Conservation (phyloP, 768 basidiomycete genomes). For the Pisolithus sp. region DNA sequence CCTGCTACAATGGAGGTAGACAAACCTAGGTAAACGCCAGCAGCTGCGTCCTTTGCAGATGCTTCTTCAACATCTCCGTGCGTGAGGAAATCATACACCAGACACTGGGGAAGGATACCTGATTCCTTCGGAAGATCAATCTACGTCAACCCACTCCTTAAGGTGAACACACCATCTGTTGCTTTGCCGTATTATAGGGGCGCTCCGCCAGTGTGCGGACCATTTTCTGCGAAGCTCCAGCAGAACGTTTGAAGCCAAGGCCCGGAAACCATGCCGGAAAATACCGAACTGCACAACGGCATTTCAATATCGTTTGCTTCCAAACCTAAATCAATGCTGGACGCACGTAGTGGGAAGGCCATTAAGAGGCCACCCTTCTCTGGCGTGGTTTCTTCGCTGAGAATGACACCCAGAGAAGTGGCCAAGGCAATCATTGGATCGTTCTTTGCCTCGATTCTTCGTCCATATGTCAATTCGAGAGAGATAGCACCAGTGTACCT, state of each 20-base stretch:
- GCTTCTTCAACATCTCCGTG: background rate
- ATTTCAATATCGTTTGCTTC: no score
- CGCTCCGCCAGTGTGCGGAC: constrained; percentile 4
- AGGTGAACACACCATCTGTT: constrained; percentile 15
- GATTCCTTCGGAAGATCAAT: background rate
- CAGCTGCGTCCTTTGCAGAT: background rate
- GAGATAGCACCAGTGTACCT: constrained; percentile 7
- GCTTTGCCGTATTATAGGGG: constrained; percentile 21
- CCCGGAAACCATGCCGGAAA: constrained; percentile 10
- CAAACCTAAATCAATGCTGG: background rate
- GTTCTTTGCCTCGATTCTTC: background rate
- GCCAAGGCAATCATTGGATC: constrained; percentile 1
- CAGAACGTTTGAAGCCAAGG: background rate
- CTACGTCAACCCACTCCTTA: no score
- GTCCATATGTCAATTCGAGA: constrained; percentile 18
- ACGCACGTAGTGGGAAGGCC: constrained; percentile 7
- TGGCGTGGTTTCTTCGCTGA: background rate
- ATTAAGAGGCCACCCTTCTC: constrained; percentile 1
- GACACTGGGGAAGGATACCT: background rate
- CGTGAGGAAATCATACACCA: background rate
- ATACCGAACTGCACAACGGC: background rate
- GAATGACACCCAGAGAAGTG: background rate
- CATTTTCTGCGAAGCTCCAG: background rate
- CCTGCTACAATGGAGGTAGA: background rate
- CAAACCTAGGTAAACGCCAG: background rate